Base-by-base conservation (phyloP, 2,329 filamentous ascomycete genomes). In the Neofusicoccum ribis region DNA sequence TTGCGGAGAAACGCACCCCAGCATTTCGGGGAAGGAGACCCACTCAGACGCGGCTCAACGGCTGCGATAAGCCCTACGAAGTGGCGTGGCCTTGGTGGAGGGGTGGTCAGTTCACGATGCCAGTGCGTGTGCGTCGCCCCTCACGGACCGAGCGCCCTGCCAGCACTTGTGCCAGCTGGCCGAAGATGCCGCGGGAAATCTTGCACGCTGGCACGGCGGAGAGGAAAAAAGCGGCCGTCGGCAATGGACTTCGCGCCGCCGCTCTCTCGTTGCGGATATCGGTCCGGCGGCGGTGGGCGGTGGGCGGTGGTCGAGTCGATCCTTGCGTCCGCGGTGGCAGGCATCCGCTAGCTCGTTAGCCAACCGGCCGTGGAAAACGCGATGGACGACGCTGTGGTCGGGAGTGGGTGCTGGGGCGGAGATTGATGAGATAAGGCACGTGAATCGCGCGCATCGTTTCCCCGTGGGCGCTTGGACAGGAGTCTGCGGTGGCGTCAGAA, bases 391-490 rank as follows among this genome's bases (percentile, higher is more conserved):
- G 37, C 15, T 17, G 6, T 12, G 34, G 54, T 11, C 11, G 52
- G 7, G 23, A 23, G 54, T 39, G 54, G 54, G 44, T 37, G 34
- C 39, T 44, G 41, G 43, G 50, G 56, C 56, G 41, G 56, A 60
- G 56, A 60, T 60, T 15, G 56, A 60, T 47, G 56, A 60, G 56
- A 60, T 60, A 60, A 60, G 56, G 47, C 31, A 43, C 15, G 54
- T 39, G 27, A 15, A 58, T 58, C 54, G 14, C 23, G 37, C 52
- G 11, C 52, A 31, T 56, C 54, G 54, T 15, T 60, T 60, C 41
- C 43, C 56, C 27, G 27, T 41, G 43, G n/a, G 56, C 56, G 43
- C 56, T 34, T 47, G 41, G 56, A 46, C 43, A 23, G 12, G 34
- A 14, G 52, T 44, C 6, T 46, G 37, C 15, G 23, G 54, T 58